Evolutionary conservation across 345 rosid genomes (phyloP).

Genomic region (Populus simonii): DNA sequence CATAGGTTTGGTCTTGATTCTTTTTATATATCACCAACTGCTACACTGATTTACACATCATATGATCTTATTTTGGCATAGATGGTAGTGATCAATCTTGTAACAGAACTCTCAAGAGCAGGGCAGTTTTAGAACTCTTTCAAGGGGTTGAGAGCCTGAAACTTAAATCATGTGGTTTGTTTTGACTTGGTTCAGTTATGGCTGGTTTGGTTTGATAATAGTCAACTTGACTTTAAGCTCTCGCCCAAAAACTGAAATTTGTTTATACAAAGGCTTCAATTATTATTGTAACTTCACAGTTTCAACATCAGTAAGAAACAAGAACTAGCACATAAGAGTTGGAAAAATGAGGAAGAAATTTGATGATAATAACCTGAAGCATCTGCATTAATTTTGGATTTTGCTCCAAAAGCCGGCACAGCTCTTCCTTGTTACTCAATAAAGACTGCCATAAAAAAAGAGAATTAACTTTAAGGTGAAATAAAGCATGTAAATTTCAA

Average conservation of each 20-base stretch:
- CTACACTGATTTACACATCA: background rate
- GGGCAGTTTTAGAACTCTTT: background rate
- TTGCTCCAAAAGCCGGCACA: conserved; percentile 95
- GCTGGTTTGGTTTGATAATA: background rate
- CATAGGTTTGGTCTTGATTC: background rate
- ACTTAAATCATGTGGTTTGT: background rate
- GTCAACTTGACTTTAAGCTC: background rate
- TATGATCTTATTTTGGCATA: background rate
- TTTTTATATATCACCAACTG: background rate
- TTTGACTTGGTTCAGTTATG: background rate
- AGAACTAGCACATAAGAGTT: background rate
- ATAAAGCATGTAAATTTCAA: background rate
- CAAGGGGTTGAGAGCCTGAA: background rate
- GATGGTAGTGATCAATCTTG: background rate
- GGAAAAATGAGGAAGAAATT: background rate
- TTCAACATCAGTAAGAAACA: background rate
- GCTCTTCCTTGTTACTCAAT: conserved; percentile 85
- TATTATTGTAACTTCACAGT: background rate
- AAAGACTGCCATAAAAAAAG: conserved; percentile 58
- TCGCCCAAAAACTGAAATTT: too few relatives aligned
- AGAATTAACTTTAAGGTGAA: background rate
- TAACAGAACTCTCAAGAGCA: background rate
- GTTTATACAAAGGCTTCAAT: background rate
- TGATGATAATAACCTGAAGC: conserved; percentile 67
- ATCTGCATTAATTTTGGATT: conserved; percentile 95